Base-by-base conservation (phyloP, 129 eudicot genomes). In the Tagetes erecta region DNA sequence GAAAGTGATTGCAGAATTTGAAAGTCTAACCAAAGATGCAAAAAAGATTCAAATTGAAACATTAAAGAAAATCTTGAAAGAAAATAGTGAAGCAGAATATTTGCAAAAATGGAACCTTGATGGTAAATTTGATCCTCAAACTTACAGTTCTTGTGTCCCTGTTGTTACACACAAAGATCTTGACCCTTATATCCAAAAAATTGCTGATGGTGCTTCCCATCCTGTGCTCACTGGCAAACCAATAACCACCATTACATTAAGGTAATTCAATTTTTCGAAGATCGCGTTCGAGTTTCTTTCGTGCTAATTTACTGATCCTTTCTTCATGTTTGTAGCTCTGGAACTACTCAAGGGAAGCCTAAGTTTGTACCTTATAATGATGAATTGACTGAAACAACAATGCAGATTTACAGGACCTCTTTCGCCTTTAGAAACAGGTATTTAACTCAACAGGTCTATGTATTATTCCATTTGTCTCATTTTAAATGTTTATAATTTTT, bases 291-390 rank as follows among this genome's bases (percentile, higher is more conserved):
- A 41, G 7, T 46, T 53, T 39, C 0, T 51, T 68, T 49, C 35
- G 12, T 47, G 13, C 27, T 20, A 20, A 30, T 77, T 68, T 50
- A 9, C 42, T 45, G 64, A 46, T 51, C 13, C 6, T 31, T 51
- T 64, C 10, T 46, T 31, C 2, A 45, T 80, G 49, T 27, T 76
- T 70, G 20, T 67, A 94, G 99, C 78, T 84, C 96, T 47, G 99
- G 97, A 1, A 86, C 96, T 44, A 86, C 91, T 73, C 89, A 87
- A 76, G 99, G 99, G 56, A 90, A 88, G 88, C 91, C 89, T 45
- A 94, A 94, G 80, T 88, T 81, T 75, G 82, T 94, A 3, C 99
- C 99, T 6, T 94, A 84, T 70, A 90, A 85, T 56, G 96, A 91
- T 39, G 88, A 83, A 52, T 63, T 91, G 66, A 80, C 84, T 8